Evolutionary conservation across 371 early-diverging fungal genomes (phyloP).

Genomic region (Mucor lusitanicus): DNA sequence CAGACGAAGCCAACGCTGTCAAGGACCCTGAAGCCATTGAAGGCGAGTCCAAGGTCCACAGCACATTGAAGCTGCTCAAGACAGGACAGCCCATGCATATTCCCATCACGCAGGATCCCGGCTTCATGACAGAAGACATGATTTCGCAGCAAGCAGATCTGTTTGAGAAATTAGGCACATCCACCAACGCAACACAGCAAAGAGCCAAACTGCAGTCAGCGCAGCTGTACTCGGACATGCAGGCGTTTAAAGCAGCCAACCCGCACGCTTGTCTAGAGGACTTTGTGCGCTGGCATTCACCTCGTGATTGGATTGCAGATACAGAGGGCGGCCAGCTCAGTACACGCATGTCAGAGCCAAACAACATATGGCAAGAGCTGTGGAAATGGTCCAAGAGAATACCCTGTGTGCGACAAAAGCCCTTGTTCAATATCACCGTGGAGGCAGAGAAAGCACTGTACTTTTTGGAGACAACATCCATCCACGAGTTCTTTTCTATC

Average conservation of each 20-base stretch:
- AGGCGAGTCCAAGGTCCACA: conserved; percentile 32
- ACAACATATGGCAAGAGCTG: conserved; percentile 86
- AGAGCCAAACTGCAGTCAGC: conserved; percentile 82
- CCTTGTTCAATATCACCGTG: conserved; percentile 72
- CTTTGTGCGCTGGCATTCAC: conserved; percentile 97
- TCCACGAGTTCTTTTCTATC: conserved; percentile 68
- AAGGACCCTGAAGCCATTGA: conserved; percentile 35
- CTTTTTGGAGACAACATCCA: conserved; percentile 71
- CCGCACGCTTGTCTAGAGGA: conserved; percentile 80
- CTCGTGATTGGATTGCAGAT: conserved; percentile 75
- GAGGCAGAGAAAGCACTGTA: conserved; percentile 79
- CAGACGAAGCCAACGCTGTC: conserved; percentile 14
- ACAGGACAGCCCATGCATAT: conserved; percentile 68
- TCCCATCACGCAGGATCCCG: conserved; percentile 77
- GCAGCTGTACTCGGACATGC: conserved; percentile 84
- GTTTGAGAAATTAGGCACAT: conserved; percentile 78
- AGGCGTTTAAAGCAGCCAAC: conserved; percentile 87
- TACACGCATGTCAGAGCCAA: conserved; percentile 77
- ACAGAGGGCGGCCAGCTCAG: conserved; percentile 60
- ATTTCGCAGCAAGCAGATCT: conserved; percentile 74
- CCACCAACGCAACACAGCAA: conserved; percentile 68
- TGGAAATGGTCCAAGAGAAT: conserved; percentile 77
- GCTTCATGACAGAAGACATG: conserved; percentile 92
- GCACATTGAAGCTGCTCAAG: conserved; percentile 36
- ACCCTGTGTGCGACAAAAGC: conserved; percentile 75